phyloP scores from a whole-genome alignment of 108 stramenopile genomes.

The Cyclotella atomus region DNA sequence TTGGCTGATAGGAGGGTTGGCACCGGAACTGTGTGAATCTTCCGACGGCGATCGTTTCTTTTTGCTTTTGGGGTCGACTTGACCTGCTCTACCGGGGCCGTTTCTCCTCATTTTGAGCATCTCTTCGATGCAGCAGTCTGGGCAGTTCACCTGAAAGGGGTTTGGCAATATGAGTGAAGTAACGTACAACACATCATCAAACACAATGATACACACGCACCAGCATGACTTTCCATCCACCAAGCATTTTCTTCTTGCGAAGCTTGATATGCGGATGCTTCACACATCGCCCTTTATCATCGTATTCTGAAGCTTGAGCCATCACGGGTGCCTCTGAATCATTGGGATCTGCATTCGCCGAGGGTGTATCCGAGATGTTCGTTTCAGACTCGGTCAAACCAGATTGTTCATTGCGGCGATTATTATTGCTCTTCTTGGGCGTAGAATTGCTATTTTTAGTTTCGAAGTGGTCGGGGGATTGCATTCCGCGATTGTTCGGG shows the following conservation, averaged over 20 bases:
- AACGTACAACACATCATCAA: too few species aligned
- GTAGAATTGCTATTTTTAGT: too few species aligned
- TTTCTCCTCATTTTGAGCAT: conserved; percentile 34
- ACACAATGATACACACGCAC: too few species aligned
- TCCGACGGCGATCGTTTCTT: neutral
- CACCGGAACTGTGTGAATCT: conserved; percentile 10
- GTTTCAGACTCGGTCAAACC: conserved; percentile 7
- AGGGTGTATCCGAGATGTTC: neutral
- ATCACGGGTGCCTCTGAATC: conserved; percentile 1
- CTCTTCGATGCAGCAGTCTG: conserved; percentile 46
- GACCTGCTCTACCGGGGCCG: neutral
- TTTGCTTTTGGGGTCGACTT: neutral
- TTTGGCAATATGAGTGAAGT: too few species aligned
- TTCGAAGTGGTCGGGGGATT: too few species aligned
- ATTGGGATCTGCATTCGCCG: conserved; percentile 5
- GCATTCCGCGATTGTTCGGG: neutral
- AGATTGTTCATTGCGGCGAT: neutral
- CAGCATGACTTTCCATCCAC: conserved; percentile 49
- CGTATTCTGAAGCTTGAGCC: conserved; percentile 20
- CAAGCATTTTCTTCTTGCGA: conserved; percentile 47
- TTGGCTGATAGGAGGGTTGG: conserved; percentile 13
- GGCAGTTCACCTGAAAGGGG: too few species aligned
- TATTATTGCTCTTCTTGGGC: neutral
- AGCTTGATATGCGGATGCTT: conserved; percentile 45
- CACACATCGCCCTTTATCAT: conserved; percentile 43